These are phyloP conservation scores for Aquilaria agallochum DNA, from an alignment of 441 rosid genomes.

Conservation along the genomic window DNA sequence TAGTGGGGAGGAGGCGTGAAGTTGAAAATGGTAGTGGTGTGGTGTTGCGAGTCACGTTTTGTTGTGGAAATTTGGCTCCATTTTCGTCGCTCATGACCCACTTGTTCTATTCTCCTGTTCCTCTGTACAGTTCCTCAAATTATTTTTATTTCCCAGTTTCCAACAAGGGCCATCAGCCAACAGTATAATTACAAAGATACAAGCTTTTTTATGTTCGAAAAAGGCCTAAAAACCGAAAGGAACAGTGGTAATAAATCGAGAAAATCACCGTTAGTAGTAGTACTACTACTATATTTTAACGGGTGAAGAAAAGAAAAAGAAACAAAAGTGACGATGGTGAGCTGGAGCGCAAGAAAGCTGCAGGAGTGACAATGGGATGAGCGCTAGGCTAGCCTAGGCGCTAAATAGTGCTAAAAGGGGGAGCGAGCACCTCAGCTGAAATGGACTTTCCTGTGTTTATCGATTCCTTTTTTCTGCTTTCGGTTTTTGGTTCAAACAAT, in stretches of 20 bases:
- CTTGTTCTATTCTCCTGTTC: neutral
- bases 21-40: neutral
- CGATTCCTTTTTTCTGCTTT: no score
- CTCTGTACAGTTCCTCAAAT: neutral
- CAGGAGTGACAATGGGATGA: constrained; percentile 6
- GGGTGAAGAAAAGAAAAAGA: constrained; percentile 9
- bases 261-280: no score
- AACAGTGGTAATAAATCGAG: neutral
- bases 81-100: constrained; percentile 21
- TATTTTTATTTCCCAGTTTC: no score
- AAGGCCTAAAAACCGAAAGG: neutral
- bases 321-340: constrained; percentile 9
- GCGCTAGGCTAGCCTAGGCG: constrained; percentile 10
- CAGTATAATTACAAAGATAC: no score
- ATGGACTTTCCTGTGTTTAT: constrained; percentile 4
- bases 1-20: constrained; percentile 14
- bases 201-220: neutral
- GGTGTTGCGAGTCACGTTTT: constrained; percentile 28
- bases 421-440: constrained; percentile 7
- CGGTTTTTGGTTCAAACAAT: no score
- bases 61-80: constrained; percentile 24
- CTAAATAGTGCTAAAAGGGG: neutral
- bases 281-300: no score
- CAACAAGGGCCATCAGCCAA: no score
- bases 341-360: constrained; percentile 29